Conservation (phyloP, 2,329 filamentous ascomycete genomes). For the Cladosporium oxysporum region DNA sequence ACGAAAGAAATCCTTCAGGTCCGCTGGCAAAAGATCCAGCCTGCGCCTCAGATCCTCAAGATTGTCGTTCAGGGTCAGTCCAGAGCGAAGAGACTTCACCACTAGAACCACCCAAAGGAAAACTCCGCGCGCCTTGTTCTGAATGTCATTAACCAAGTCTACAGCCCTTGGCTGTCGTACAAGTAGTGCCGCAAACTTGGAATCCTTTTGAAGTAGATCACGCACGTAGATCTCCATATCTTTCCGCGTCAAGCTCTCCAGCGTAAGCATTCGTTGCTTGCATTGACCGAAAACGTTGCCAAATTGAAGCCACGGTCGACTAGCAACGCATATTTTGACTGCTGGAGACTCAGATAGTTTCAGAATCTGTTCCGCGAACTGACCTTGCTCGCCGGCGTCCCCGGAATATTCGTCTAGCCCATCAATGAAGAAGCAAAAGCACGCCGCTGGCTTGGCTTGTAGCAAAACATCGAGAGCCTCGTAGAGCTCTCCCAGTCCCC, state of each 20-base stretch:
- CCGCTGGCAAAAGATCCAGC: neutral
- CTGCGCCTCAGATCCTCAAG: neutral
- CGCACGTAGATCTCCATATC: conserved; percentile 25
- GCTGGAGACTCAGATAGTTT: neutral
- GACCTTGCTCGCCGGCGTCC: neutral
- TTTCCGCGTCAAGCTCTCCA: conserved; percentile 1
- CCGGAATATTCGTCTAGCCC: conserved; percentile 14
- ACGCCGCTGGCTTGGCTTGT: neutral
- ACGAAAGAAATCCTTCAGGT: neutral
- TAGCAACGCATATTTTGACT: neutral
- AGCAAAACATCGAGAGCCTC: conserved; percentile 5
- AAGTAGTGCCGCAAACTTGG: neutral
- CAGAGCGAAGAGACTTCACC: conserved; percentile 24
- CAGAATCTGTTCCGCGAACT: neutral
- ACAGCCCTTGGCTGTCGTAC: neutral
- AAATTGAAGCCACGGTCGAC: neutral
- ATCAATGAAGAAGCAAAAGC: conserved; percentile 28
- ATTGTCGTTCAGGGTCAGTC: conserved; percentile 1
- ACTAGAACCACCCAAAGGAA: conserved; percentile 36
- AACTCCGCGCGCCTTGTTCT: conserved; percentile 28
- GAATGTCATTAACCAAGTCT: conserved; percentile 19
- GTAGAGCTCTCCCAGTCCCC: conserved; percentile 1
- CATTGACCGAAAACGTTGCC: neutral
- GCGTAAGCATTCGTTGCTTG: neutral
- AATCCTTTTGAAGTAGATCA: conserved; percentile 22